Evolutionary conservation across 75 land plant genomes (phyloP).

Genomic region (Larix kaempferi): DNA sequence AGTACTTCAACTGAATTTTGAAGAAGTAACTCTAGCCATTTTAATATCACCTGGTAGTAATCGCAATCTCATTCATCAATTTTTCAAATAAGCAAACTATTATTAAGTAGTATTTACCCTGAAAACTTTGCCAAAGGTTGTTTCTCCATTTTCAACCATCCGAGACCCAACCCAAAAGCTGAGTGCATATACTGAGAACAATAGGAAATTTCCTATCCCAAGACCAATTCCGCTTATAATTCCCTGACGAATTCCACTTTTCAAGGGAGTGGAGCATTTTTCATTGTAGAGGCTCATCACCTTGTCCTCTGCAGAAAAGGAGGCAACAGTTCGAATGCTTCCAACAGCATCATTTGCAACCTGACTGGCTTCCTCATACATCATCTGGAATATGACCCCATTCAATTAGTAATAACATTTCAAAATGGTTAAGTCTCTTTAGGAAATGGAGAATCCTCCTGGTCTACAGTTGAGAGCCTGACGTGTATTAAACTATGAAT

Average conservation of each 20-base stretch:
- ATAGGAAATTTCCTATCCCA: constrained; percentile 62
- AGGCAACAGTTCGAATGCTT: constrained; percentile 81
- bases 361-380: constrained; percentile 87
- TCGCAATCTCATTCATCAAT: too few relatives aligned
- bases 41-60: too few relatives aligned
- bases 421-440: neutral
- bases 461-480: too few relatives aligned
- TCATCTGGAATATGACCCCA: neutral
- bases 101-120: constrained; percentile 22
- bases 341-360: constrained; percentile 80
- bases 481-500: too few relatives aligned
- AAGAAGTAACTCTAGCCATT: too few relatives aligned
- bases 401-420: neutral
- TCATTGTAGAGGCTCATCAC: constrained; percentile 61
- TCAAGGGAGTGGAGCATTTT: constrained; percentile 56
- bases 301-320: constrained; percentile 79
- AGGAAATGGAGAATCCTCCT: too few relatives aligned
- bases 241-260: constrained; percentile 60
- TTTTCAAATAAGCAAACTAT: too few relatives aligned
- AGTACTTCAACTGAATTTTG: too few relatives aligned
- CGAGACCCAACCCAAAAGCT: constrained; percentile 73
- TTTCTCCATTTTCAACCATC: constrained; percentile 48
- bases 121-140: constrained; percentile 69
- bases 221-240: constrained; percentile 72
- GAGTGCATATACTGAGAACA: constrained; percentile 58